Evolutionary conservation across 768 basidiomycete species (phyloP), one percentile per base, ranked within the genome.

Genomic region (Psilocybe azurescens): DNA sequence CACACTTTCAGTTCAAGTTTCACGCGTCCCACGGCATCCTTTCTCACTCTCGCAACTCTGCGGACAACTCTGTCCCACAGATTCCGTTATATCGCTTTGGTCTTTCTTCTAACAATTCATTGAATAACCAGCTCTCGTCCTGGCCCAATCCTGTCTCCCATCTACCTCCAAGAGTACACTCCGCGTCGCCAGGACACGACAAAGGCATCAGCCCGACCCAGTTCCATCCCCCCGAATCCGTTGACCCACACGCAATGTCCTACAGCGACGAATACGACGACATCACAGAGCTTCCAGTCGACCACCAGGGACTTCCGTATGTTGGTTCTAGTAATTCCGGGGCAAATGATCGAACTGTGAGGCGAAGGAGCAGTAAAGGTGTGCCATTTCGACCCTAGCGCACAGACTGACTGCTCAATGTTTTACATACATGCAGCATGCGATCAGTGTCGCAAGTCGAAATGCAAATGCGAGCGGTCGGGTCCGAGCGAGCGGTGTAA

Each of bases 381-480:
- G 66, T 20, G 75, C 74, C 46, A 51, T 56, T 36, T 50, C 58
- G 24, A 32, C 28, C 36, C 39, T n/a, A 33, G 24, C 16, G 28
- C 36, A 24, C 52, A 18, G n/a, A 14, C 61, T 46, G 18, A 58
- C 18, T 30, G 32, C 53, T 47, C 47, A 58, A 58, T 51, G 14
- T 53, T 50, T 8, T 51, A 14, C 11, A 14, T 33, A 55, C 67
- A 60, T 36, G 52, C 57, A 90, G 92, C 93, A 24, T 95, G 93
- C 77, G 93, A 94, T 75, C 91, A 94, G 69, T 94, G 93, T 73
- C 85, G 93, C 59, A 94, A 94, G 74, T 90, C 88, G 70, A 94
- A 94, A 71, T 94, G 93, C 80, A 94, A 94, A 76, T 94, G 93
- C 74, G 93, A 94, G 75, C 86, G 90, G 38, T 63, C 83, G 9